phyloP scores from a whole-genome alignment of 2,329 filamentous ascomycete genomes.

The Bimuria novae-zelandiae region DNA sequence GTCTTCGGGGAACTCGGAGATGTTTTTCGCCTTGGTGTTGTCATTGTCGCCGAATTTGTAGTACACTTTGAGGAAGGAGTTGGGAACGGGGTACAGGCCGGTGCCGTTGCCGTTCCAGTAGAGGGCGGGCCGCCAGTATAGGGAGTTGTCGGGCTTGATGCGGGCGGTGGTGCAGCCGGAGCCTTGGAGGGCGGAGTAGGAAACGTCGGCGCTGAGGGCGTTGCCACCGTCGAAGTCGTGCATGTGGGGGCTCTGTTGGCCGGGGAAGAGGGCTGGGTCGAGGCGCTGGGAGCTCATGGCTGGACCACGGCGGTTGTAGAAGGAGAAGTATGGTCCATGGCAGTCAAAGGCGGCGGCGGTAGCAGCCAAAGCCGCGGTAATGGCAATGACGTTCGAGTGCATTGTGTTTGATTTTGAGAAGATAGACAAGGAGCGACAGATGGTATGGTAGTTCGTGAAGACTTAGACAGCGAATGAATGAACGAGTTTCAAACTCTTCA shows the following conservation, averaged over 20 bases:
- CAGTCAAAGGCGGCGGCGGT: constrained; percentile 42
- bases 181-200: constrained; percentile 32
- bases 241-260: constrained; percentile 39
- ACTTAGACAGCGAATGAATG: constrained; percentile 31
- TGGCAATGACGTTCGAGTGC: constrained; percentile 31
- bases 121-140: constrained; percentile 47
- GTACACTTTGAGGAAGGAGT: constrained; percentile 43
- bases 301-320: constrained; percentile 42
- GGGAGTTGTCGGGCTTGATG: constrained; percentile 44
- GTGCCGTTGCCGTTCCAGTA: constrained; percentile 45
- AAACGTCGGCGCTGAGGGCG: constrained; percentile 31
- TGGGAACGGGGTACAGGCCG: constrained; percentile 43
- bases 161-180: constrained; percentile 44
- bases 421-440: constrained; percentile 3
- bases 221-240: constrained; percentile 48
- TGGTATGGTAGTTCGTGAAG: no score
- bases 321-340: constrained; percentile 45
- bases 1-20: constrained; percentile 42
- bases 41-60: constrained; percentile 44
- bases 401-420: constrained; percentile 25
- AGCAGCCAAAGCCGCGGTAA: constrained; percentile 37
- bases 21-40: constrained; percentile 37
- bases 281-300: constrained; percentile 43
- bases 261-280: constrained; percentile 43
- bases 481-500: constrained; percentile 40